phyloP scores from a whole-genome alignment of 1,284 basidiomycete genomes.

The Cerioporus squamosus region DNA sequence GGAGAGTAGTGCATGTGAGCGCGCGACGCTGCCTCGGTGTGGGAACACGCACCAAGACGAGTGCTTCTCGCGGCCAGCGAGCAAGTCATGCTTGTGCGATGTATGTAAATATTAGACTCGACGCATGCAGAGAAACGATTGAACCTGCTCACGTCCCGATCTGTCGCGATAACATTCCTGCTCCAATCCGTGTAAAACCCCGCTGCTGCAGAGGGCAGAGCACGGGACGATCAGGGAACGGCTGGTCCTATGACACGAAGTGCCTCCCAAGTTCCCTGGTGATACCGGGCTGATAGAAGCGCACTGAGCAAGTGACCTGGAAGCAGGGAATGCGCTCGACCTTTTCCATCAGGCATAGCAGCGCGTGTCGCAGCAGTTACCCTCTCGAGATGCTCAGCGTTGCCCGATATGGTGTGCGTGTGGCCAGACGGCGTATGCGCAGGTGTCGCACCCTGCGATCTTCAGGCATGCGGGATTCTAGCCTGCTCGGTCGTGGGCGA shows the following conservation, averaged over 20 bases:
- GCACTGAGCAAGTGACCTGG: constrained; percentile 5
- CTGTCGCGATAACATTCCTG: constrained; percentile 17
- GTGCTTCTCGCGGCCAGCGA: constrained; percentile 9
- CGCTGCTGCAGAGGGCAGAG: neutral
- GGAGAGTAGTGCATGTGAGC: constrained; percentile 23
- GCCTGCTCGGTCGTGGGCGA: constrained; percentile 10
- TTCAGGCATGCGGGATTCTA: constrained; percentile 15
- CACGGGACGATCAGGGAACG: constrained; percentile 12
- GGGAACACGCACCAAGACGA: constrained; percentile 12
- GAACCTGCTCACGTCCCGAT: constrained; percentile 7
- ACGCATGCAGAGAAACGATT: constrained; percentile 6
- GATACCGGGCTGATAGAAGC: constrained; percentile 27
- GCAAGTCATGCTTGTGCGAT: neutral
- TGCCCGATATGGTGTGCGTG: constrained; percentile 11
- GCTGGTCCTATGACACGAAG: constrained; percentile 17
- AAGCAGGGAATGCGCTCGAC: constrained; percentile 7
- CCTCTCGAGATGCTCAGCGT: constrained; percentile 22
- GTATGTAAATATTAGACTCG: constrained; percentile 16
- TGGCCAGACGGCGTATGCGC: constrained; percentile 18
- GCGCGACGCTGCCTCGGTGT: constrained; percentile 8
- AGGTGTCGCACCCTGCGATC: constrained; percentile 15
- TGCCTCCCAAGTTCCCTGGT: constrained; percentile 21
- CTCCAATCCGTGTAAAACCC: constrained; percentile 4
- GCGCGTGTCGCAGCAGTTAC: constrained; percentile 17
- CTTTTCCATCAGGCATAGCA: constrained; percentile 17